Base-by-base conservation (phyloP, 495 filamentous ascomycete genomes). In the Thozetella sp. region DNA sequence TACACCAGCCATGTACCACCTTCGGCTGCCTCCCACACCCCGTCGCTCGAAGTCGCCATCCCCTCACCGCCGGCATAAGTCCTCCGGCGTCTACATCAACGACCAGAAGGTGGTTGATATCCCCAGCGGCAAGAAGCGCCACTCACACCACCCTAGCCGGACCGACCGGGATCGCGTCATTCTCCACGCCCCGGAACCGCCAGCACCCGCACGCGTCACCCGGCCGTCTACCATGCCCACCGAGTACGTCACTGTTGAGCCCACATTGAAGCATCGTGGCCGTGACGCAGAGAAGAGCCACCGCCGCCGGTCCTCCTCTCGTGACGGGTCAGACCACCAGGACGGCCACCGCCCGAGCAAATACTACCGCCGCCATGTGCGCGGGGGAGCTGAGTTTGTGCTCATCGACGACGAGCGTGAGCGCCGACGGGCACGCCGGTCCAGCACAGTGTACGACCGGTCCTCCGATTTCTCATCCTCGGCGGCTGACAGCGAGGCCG, bases 21-120 rank as follows among this genome's bases (percentile, higher is more conserved):
- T 69, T 22, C 66, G 67, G 11, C 71, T 70, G 3, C 75, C 75
- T 2, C 68, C 67, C 19, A 71, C 74, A 2, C 64, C 72, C 1
- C 73, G 62, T 26, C 59, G 67, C 34, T 78, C 75, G 54, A 76
- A 77, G 56, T 79, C 76, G 19, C 76, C 74, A 2, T 72, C 76
- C 2, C 67, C 74, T 13, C 67, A 70, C 2, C 57, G 72, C 68
- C 67, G 71, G 52, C 71, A 67, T 22, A 61, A 67, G 20, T 67
- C n/a, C n/a, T n/a, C 71, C 10, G 62, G 64, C 2, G 57, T 67
- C 55, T 76, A 76, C 66, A 55, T 70, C 63, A 69, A 64, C 58
- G 72, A 71, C 51, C 52, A 52, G n/a, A 69, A 64, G 22, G 52
- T 72, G 1, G 25, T 63, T 15, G 70, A 74, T 50, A 25, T 60